Evolutionary conservation across 768 basidiomycete species (phyloP).

Genomic region (Tremella fuciformis): DNA sequence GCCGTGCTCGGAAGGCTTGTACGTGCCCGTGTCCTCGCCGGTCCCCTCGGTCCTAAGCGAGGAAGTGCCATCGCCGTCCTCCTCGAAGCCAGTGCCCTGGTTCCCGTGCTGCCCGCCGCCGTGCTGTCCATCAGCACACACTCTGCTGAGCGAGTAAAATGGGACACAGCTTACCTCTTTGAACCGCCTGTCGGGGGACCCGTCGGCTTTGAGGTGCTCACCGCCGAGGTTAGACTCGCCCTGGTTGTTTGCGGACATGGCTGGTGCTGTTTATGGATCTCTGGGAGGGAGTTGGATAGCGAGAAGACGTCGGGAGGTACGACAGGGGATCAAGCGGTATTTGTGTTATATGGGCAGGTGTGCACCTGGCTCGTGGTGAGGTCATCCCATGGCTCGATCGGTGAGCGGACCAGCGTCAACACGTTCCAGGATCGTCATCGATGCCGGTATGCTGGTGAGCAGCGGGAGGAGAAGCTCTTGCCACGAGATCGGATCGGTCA

Average conservation of each 20-base stretch:
- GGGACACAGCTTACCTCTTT: constrained; percentile 36
- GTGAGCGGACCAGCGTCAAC: too few relatives aligned
- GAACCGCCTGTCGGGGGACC: constrained; percentile 47
- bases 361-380: too few relatives aligned
- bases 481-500: too few relatives aligned
- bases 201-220: constrained; percentile 34
- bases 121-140: constrained; percentile 18
- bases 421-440: too few relatives aligned
- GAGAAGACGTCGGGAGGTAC: too few relatives aligned
- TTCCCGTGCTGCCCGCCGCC: constrained; percentile 42
- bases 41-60: constrained; percentile 42
- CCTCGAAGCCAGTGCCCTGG: constrained; percentile 40
- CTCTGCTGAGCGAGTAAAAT: background rate
- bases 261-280: constrained; percentile 14
- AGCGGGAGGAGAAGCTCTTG: too few relatives aligned
- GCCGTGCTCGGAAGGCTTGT: constrained; percentile 47
- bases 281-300: background rate
- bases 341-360: too few relatives aligned
- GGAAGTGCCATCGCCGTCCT: constrained; percentile 44
- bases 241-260: constrained; percentile 25
- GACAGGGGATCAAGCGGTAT: too few relatives aligned
- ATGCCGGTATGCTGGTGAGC: too few relatives aligned
- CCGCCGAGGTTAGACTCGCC: constrained; percentile 35
- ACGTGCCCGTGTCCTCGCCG: constrained; percentile 36
- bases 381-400: background rate